phyloP scores from a whole-genome alignment of 495 filamentous ascomycete species.

The Gamarada debralockiae region DNA sequence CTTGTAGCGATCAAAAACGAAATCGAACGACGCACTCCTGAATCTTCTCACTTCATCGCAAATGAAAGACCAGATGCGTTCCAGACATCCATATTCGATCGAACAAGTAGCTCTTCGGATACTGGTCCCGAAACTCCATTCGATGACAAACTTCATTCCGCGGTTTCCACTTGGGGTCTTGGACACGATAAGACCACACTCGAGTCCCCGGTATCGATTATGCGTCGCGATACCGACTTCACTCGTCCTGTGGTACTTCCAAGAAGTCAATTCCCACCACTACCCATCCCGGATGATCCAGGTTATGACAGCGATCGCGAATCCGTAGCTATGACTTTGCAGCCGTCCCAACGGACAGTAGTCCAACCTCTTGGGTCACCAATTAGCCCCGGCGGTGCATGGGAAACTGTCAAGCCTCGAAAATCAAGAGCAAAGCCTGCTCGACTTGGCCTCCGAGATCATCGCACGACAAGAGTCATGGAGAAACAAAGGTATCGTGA shows the following conservation, averaged over 20 bases:
- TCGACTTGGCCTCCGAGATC: conserved; percentile 21
- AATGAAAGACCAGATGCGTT: conserved; percentile 39
- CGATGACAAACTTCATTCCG: background rate
- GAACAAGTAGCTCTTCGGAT: conserved; percentile 63
- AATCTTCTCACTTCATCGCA: conserved; percentile 42
- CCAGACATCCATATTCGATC: conserved; percentile 67
- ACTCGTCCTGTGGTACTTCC: background rate
- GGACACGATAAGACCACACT: conserved; percentile 11
- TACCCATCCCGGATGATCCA: conserved; percentile 16
- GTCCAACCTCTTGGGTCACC: background rate
- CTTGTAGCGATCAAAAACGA: conserved; percentile 51
- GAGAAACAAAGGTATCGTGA: conserved; percentile 41
- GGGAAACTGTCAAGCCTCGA: conserved; percentile 28
- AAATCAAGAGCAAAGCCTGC: conserved; percentile 23
- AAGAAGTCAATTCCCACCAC: conserved; percentile 2
- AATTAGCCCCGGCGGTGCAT: conserved; percentile 11
- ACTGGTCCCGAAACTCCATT: conserved; percentile 29
- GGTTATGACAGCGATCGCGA: conserved; percentile 27
- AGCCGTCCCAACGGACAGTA: conserved; percentile 15
- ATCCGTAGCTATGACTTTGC: conserved; percentile 18
- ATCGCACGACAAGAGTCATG: conserved; percentile 40
- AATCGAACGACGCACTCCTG: conserved; percentile 53
- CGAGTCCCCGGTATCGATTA: conserved; percentile 20
- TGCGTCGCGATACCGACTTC: conserved; percentile 8
- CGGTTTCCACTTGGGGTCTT: conserved; percentile 18